Evolutionary conservation across 306 rosid species (phyloP).

Genomic region (Purshia tridentata): DNA sequence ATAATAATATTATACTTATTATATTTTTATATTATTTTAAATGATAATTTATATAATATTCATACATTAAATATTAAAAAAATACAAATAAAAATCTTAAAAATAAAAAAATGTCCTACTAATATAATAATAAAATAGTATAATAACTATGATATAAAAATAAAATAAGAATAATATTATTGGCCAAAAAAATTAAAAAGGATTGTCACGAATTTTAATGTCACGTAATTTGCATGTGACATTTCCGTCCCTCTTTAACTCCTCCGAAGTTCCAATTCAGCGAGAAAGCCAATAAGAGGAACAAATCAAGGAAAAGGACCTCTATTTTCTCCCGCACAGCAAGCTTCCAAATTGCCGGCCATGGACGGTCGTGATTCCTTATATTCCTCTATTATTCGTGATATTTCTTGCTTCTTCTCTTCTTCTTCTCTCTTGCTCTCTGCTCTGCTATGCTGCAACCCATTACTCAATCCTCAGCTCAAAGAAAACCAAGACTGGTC

Average conservation of each 20-base stretch:
- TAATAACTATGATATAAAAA: too few relatives aligned
- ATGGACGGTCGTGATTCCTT: slow-evolving; percentile 48
- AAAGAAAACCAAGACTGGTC: neutral
- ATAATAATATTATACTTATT: too few relatives aligned
- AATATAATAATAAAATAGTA: too few relatives aligned
- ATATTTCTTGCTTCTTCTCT: slow-evolving; percentile 7
- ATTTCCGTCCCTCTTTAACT: neutral
- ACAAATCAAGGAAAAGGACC: slow-evolving; percentile 5
- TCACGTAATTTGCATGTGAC: slow-evolving; percentile 6
- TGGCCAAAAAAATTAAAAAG: too few relatives aligned
- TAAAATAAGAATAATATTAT: too few relatives aligned
- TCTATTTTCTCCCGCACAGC: slow-evolving; percentile 21
- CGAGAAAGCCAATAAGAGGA: slow-evolving; percentile 43
- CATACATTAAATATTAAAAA: too few relatives aligned
- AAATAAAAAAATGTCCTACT: too few relatives aligned
- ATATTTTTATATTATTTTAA: too few relatives aligned
- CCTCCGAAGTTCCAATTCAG: slow-evolving; percentile 3
- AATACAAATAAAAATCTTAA: too few relatives aligned
- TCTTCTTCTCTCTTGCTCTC: slow-evolving; percentile 9
- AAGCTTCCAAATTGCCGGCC: slow-evolving; percentile 64
- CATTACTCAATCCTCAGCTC: neutral
- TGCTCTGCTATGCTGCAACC: slow-evolving; percentile 2
- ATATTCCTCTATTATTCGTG: slow-evolving; percentile 22
- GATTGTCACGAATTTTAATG: neutral
- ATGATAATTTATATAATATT: too few relatives aligned